phyloP scores from a whole-genome alignment of 768 basidiomycete genomes.

The Pleurotus pulmonarius region DNA sequence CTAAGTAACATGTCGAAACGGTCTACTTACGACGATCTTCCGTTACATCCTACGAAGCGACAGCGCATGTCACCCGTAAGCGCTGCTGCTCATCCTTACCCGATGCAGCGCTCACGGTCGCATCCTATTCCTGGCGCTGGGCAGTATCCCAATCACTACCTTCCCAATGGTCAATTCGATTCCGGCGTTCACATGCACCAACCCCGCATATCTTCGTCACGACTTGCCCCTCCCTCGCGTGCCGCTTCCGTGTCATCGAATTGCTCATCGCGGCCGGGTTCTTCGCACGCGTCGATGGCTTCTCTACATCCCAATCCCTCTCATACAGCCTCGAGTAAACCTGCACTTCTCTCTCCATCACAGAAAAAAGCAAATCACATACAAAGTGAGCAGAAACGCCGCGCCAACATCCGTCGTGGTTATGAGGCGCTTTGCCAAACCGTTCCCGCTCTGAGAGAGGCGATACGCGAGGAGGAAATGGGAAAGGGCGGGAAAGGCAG shows the following conservation, averaged over 20 bases:
- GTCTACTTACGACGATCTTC: constrained; percentile 7
- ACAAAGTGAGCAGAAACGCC: constrained; percentile 89
- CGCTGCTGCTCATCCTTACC: not conserved
- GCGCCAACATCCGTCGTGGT: constrained; percentile 85
- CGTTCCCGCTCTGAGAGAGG: constrained; percentile 78
- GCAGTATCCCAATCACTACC: constrained; percentile 3
- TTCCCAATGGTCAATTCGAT: constrained; percentile 1
- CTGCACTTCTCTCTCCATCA: constrained; percentile 65
- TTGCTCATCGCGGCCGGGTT: constrained; percentile 4
- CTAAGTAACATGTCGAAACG: constrained; percentile 7
- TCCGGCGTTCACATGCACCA: not conserved
- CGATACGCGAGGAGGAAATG: constrained; percentile 75
- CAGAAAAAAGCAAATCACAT: constrained; percentile 96
- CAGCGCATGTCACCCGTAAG: constrained; percentile 5
- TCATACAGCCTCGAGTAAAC: constrained; percentile 25
- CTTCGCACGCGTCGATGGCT: constrained; percentile 9
- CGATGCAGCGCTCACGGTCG: constrained; percentile 3
- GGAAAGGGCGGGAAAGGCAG: constrained; percentile 24
- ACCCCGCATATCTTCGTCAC: not conserved
- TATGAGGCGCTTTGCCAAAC: constrained; percentile 86
- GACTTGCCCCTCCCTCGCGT: not conserved
- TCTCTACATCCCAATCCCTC: constrained; percentile 12
- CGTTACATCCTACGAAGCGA: constrained; percentile 1
- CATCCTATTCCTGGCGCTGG: not conserved
- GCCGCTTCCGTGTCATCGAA: constrained; percentile 4